Evolutionary conservation across 139 green algal genomes (phyloP).

Genomic region (Desmodesmus armatus): DNA sequence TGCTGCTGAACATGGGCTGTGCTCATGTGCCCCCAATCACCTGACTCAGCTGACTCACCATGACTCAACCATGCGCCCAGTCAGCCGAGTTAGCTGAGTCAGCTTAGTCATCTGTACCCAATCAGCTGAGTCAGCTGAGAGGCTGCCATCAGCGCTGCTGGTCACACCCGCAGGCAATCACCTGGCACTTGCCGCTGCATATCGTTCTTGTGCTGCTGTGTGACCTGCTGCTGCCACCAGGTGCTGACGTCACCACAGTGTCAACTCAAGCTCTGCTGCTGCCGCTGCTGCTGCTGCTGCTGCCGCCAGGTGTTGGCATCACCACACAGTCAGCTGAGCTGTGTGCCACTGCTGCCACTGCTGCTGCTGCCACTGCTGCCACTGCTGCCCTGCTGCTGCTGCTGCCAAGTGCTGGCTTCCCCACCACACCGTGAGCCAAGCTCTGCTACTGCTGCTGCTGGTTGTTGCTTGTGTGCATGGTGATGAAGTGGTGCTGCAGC

Average conservation of each 20-base stretch:
- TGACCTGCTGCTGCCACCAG: too few species aligned
- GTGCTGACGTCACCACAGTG: not conserved
- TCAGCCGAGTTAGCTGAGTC: too few species aligned
- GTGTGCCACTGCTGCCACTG: not conserved
- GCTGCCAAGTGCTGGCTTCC: not conserved
- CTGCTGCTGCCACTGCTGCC: not conserved
- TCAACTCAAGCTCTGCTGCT: not conserved
- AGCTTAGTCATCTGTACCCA: too few species aligned
- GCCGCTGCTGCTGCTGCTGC: not conserved
- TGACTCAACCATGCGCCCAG: too few species aligned
- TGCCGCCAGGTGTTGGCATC: not conserved
- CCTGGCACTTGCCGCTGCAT: too few species aligned
- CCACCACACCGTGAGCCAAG: not conserved
- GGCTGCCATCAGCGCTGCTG: too few species aligned
- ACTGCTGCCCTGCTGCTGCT: not conserved
- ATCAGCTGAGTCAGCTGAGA: too few species aligned
- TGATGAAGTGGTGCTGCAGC: conserved; percentile 31
- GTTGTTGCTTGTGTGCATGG: not conserved
- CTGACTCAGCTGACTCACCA: too few species aligned
- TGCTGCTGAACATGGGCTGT: not conserved
- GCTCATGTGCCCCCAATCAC: not conserved
- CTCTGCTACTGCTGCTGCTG: not conserved
- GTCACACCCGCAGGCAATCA: too few species aligned
- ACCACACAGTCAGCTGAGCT: not conserved
- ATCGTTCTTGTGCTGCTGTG: not conserved